phyloP scores from a whole-genome alignment of 2,329 filamentous ascomycete genomes.

The Beauveria sp. region DNA sequence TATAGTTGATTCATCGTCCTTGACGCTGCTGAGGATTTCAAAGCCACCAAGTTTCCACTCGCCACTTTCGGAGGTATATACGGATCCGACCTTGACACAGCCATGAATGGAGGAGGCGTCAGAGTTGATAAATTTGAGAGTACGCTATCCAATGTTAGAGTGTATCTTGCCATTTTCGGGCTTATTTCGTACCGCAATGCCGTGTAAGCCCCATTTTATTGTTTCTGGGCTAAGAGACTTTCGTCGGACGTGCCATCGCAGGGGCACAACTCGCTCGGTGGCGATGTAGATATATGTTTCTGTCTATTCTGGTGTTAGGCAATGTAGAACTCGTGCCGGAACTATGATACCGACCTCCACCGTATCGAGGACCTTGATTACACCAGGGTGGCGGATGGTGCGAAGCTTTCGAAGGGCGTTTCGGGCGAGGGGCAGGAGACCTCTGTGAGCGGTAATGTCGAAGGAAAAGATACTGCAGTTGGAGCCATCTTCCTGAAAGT shows the following conservation, averaged over 20 bases:
- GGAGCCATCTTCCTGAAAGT: constrained; percentile 74
- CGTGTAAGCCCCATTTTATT: constrained; percentile 91
- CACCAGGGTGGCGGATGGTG: constrained; percentile 86
- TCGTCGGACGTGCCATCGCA: constrained; percentile 84
- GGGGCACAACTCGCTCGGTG: constrained; percentile 78
- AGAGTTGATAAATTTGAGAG: constrained; percentile 90
- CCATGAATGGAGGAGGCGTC: constrained; percentile 91
- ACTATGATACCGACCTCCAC: constrained; percentile 61
- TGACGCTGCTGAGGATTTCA: constrained; percentile 87
- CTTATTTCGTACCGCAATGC: constrained; percentile 57
- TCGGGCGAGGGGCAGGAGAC: constrained; percentile 75
- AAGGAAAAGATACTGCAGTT: constrained; percentile 97
- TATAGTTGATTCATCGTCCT: constrained; percentile 89
- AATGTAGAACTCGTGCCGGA: background rate
- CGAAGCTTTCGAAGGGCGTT: constrained; percentile 92
- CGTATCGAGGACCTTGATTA: constrained; percentile 89
- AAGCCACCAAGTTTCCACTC: constrained; percentile 97
- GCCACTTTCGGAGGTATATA: constrained; percentile 91
- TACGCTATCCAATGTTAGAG: constrained; percentile 50
- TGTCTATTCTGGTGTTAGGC: constrained; percentile 45
- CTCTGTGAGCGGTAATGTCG: constrained; percentile 74
- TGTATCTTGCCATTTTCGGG: background rate
- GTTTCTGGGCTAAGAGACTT: constrained; percentile 87
- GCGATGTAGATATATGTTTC: constrained; percentile 95
- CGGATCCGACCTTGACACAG: constrained; percentile 71